phyloP scores from a whole-genome alignment of 2,329 filamentous ascomycete genomes.

The Aspergillus brunneoviolaceus region DNA sequence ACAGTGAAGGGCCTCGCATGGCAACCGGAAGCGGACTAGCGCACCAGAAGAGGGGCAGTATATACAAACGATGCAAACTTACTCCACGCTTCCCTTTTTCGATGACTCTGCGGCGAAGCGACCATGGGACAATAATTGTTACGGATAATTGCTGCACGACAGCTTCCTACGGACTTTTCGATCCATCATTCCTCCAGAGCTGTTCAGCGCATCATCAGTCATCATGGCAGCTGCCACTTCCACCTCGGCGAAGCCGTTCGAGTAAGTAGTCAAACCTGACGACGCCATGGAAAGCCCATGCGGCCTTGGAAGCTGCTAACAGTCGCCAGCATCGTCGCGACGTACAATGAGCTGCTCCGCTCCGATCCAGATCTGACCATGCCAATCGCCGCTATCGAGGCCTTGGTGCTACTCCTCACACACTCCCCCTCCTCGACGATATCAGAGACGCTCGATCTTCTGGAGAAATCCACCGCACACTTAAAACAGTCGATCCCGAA shows the following conservation, averaged over 20 bases:
- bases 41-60: constrained; percentile 29
- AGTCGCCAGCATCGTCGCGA: constrained; percentile 57
- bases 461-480: constrained; percentile 72
- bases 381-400: constrained; percentile 91
- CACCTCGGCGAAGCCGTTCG: constrained; percentile 35
- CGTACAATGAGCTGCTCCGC: constrained; percentile 63
- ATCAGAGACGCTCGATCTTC: constrained; percentile 86
- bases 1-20: constrained; percentile 26
- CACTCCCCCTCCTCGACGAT: constrained; percentile 79
- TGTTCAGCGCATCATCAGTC: constrained; percentile 6
- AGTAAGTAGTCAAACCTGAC: constrained; percentile 30
- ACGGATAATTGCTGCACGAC: constrained; percentile 1
- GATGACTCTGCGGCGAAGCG: constrained; percentile 22
- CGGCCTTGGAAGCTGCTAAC: constrained; percentile 17
- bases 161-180: not conserved
- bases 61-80: constrained; percentile 36
- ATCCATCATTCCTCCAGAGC: not conserved
- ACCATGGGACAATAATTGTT: not conserved
- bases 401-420: constrained; percentile 81
- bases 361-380: constrained; percentile 85
- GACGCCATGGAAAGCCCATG: not conserved
- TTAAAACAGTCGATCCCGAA: constrained; percentile 80
- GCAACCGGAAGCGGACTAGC: constrained; percentile 33
- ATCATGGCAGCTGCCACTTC: constrained; percentile 32
- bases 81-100: constrained; percentile 21